Evolutionary conservation across 176 grass and related monocot genomes (phyloP).

Genomic region (Ensete ventricosum): DNA sequence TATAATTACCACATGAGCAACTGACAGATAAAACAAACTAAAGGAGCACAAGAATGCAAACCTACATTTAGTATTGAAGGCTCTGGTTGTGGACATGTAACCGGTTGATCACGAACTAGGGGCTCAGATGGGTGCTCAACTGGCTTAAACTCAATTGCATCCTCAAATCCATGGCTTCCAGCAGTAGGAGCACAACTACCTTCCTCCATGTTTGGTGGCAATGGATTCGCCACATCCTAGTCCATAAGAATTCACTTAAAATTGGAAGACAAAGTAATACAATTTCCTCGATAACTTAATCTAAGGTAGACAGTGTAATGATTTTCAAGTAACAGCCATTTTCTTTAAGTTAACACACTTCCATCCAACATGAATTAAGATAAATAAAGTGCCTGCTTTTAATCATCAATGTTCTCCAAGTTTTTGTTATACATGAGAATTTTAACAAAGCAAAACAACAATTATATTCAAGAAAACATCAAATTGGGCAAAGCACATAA

Average conservation of each 20-base stretch:
- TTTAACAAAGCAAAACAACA: too few species aligned
- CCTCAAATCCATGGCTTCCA: constrained; percentile 51
- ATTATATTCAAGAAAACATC: too few species aligned
- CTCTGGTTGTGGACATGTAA: constrained; percentile 80
- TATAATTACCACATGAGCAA: not conserved
- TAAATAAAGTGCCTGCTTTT: not conserved
- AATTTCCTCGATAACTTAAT: not conserved
- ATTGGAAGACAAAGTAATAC: not conserved
- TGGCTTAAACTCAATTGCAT: constrained; percentile 65
- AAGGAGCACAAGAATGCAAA: not conserved
- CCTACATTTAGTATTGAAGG: constrained; percentile 94
- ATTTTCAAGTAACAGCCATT: not conserved
- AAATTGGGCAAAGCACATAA: too few species aligned
- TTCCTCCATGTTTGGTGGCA: constrained; percentile 5
- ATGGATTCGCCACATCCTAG: constrained; percentile 3
- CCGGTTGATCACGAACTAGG: constrained; percentile 64
- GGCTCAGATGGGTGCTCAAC: constrained; percentile 88
- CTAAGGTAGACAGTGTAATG: not conserved
- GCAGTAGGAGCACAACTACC: constrained; percentile 21
- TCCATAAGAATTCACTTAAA: not conserved
- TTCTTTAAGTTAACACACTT: not conserved
- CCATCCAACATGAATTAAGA: not conserved
- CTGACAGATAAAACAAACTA: not conserved
- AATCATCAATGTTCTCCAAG: not conserved
- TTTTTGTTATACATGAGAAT: too few species aligned